A percentile compares a stretch with the other conserved stretches of the same genome.
Evolutionary conservation across 164 flowering plant genomes (phyloP).

Genomic region (Tetrastigma voinierianum): DNA sequence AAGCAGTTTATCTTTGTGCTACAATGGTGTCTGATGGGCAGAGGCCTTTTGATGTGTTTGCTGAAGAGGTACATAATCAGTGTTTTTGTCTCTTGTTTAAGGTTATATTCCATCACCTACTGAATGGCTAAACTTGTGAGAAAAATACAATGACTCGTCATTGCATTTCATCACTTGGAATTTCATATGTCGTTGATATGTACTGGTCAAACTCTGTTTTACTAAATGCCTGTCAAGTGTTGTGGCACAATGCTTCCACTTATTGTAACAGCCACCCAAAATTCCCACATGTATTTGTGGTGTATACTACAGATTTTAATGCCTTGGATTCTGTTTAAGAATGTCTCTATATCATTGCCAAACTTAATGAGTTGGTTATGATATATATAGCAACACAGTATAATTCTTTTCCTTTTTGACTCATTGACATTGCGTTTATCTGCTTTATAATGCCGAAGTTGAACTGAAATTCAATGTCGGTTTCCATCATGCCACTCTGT

Average conservation of each 20-base stretch:
- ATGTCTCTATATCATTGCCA: not conserved
- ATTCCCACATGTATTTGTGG: no score
- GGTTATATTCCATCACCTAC: no score
- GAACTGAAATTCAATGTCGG: not conserved
- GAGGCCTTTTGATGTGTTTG: constrained; percentile 90
- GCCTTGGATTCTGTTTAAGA: not conserved
- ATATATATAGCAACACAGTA: not conserved
- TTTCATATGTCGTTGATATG: not conserved
- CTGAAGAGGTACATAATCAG: constrained; percentile 63
- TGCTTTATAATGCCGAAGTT: not conserved
- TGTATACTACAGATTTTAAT: not conserved
- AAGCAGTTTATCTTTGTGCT: constrained; percentile 86
- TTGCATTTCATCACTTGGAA: not conserved
- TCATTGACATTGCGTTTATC: not conserved
- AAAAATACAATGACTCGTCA: not conserved
- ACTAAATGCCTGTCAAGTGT: not conserved
- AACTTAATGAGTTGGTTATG: not conserved
- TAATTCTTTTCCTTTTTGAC: not conserved
- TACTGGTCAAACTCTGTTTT: not conserved
- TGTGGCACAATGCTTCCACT: not conserved
- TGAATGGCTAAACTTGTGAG: not conserved
- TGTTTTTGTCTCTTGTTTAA: not conserved
- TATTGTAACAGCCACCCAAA: not conserved
- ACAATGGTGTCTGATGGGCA: constrained; percentile 87
- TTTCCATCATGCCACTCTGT: not conserved